A percentile compares a stretch with the other conserved stretches of the same genome.
These are phyloP conservation scores for Ilyonectria robusta DNA, from an alignment of 2,329 filamentous ascomycete genomes.

Conservation along the genomic window DNA sequence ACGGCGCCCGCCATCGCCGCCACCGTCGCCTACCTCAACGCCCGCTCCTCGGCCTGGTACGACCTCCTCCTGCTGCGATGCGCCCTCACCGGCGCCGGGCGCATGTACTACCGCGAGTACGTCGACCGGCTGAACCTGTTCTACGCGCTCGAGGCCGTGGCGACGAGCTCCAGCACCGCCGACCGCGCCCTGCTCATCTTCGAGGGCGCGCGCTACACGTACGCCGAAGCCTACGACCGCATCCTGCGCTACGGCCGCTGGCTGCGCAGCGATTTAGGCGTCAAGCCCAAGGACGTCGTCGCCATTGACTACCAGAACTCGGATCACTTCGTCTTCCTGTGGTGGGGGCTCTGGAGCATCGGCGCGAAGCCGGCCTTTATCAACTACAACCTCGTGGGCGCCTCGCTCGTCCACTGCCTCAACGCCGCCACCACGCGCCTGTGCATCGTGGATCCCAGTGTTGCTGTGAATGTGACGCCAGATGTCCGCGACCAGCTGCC, in stretches of 20 bases:
- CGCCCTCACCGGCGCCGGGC: slow-evolving; percentile 61
- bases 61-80: slow-evolving; percentile 74
- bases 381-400: slow-evolving; percentile 85
- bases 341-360: slow-evolving; percentile 85
- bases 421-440: slow-evolving; percentile 76
- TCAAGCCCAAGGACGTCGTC: slow-evolving; percentile 82
- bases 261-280: slow-evolving; percentile 74
- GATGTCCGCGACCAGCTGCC: slow-evolving; percentile 67
- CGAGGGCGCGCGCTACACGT: slow-evolving; percentile 79
- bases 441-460: slow-evolving; percentile 76
- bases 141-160: slow-evolving; percentile 80
- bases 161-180: slow-evolving; percentile 65
- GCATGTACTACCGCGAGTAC: slow-evolving; percentile 63
- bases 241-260: slow-evolving; percentile 82
- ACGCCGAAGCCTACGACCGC: slow-evolving; percentile 80
- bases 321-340: slow-evolving; percentile 81
- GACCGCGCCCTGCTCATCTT: slow-evolving; percentile 75
- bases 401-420: slow-evolving; percentile 81
- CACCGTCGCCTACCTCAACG: slow-evolving; percentile 83
- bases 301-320: slow-evolving; percentile 87
- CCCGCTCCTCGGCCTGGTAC: slow-evolving; percentile 75
- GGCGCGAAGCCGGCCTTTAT: slow-evolving; percentile 88
- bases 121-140: slow-evolving; percentile 78
- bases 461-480: slow-evolving; percentile 70
- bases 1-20: slow-evolving; percentile 75